Percentiles rank a stretch among this genome's conserved stretches.
These are phyloP conservation scores for Urochloa ruziziensis DNA, from an alignment of 176 grass and related monocot species.

Conservation along the genomic window DNA sequence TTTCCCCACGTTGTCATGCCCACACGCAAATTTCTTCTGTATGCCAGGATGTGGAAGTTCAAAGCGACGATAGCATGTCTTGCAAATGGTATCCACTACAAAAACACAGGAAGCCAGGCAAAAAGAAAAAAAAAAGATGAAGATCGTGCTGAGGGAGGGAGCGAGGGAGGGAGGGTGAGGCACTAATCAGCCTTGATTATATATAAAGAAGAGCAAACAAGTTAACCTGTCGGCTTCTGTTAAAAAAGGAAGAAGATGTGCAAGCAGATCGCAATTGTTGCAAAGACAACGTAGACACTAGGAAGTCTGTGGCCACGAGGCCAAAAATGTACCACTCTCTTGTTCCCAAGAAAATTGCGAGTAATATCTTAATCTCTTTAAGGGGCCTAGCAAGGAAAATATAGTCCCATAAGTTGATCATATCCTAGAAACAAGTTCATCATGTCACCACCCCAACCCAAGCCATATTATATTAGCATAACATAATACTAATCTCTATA, in stretches of 20 bases:
- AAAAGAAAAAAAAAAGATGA: neutral
- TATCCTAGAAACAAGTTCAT: too few species aligned
- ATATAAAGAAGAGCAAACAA: too few species aligned
- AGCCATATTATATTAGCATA: too few species aligned
- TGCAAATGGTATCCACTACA: neutral
- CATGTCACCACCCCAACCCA: too few species aligned
- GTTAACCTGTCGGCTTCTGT: too few species aligned
- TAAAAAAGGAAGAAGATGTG: neutral
- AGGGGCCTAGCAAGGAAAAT: too few species aligned
- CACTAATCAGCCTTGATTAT: neutral
- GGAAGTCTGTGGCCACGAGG: neutral
- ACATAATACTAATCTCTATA: too few species aligned
- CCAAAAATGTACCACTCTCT: too few species aligned
- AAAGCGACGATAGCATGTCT: neutral
- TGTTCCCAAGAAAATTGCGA: too few species aligned
- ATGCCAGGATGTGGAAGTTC: neutral
- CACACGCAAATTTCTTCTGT: neutral
- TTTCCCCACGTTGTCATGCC: neutral
- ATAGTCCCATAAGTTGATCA: too few species aligned
- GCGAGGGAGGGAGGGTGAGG: neutral
- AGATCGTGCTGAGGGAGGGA: neutral
- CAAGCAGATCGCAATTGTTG: neutral
- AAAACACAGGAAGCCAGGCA: neutral
- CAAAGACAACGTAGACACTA: neutral
- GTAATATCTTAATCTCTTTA: too few species aligned